A percentile compares a stretch with the other conserved stretches of the same genome.
phyloP scores from a whole-genome alignment of 108 stramenopile species.

The Mayamaea pseudoterrestris region DNA sequence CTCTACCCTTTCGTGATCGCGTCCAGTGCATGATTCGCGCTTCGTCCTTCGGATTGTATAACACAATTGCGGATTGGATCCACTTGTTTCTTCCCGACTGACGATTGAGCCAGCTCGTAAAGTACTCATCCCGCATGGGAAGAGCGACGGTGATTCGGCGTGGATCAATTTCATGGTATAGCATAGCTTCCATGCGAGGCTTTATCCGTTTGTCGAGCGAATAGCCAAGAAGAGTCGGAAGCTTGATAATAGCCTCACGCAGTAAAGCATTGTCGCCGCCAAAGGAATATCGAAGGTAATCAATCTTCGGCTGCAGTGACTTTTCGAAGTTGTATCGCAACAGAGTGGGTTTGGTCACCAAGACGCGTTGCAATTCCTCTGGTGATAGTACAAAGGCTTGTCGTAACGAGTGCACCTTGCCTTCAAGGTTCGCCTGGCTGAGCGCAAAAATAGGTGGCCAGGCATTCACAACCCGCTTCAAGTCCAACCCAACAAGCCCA shows the following conservation, averaged over 20 bases:
- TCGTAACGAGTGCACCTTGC: slow-evolving; percentile 45
- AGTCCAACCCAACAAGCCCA: slow-evolving; percentile 42
- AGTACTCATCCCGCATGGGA: slow-evolving; percentile 45
- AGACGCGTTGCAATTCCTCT: slow-evolving; percentile 24
- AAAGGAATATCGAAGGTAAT: slow-evolving; percentile 33
- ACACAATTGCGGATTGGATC: too few relatives aligned
- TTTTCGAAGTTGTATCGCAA: slow-evolving; percentile 32
- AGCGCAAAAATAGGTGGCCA: slow-evolving; percentile 54
- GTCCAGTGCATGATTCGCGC: too few relatives aligned
- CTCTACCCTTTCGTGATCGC: too few relatives aligned
- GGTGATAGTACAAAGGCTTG: not conserved
- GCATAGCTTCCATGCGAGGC: slow-evolving; percentile 49
- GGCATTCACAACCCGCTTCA: slow-evolving; percentile 65
- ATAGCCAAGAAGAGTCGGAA: slow-evolving; percentile 67
- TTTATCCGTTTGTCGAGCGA: slow-evolving; percentile 54
- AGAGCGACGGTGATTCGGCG: slow-evolving; percentile 52
- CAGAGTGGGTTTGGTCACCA: slow-evolving; percentile 60
- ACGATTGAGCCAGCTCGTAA: slow-evolving; percentile 39
- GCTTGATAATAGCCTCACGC: slow-evolving; percentile 28
- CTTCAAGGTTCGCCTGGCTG: slow-evolving; percentile 32
- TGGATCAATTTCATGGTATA: slow-evolving; percentile 26
- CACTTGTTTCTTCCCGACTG: too few relatives aligned
- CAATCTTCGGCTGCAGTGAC: slow-evolving; percentile 55
- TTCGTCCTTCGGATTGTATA: too few relatives aligned
- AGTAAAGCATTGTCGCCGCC: slow-evolving; percentile 8